phyloP scores from a whole-genome alignment of 169 alveolate genomes.

The Cryptosporidium canis region DNA sequence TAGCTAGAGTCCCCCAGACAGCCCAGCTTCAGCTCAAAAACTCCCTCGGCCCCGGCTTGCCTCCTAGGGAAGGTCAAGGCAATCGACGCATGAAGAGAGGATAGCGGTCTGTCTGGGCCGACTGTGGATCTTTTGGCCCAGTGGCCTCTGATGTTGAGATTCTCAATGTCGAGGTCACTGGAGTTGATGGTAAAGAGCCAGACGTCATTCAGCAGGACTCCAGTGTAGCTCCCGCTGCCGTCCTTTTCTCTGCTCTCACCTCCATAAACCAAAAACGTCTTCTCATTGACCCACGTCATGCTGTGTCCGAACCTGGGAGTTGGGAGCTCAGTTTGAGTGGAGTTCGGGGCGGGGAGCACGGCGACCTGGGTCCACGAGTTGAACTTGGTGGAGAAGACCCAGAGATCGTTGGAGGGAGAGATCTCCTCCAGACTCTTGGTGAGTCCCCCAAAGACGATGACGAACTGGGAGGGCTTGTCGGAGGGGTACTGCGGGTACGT shows the following conservation, averaged over 20 bases:
- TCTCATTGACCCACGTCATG: constrained; percentile 87
- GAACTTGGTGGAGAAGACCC: constrained; percentile 84
- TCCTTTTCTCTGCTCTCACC: constrained; percentile 81
- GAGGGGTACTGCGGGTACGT: constrained; percentile 22
- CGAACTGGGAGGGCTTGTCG: constrained; percentile 79
- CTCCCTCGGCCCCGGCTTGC: not conserved
- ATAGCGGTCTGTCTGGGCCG: constrained; percentile 7
- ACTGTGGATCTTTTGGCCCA: constrained; percentile 40
- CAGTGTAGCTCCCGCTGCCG: not conserved
- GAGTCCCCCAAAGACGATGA: constrained; percentile 85
- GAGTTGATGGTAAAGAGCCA: constrained; percentile 62
- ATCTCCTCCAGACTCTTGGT: constrained; percentile 78
- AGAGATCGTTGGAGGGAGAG: constrained; percentile 84
- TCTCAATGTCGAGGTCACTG: constrained; percentile 38
- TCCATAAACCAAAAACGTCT: constrained; percentile 85
- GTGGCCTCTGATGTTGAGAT: constrained; percentile 47
- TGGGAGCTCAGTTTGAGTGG: constrained; percentile 81
- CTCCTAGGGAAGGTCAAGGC: not conserved
- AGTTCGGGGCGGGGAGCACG: constrained; percentile 73
- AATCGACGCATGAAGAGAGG: constrained; percentile 52
- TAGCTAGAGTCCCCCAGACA: not conserved
- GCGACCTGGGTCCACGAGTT: constrained; percentile 87
- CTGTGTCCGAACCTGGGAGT: constrained; percentile 88
- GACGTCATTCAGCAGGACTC: constrained; percentile 25
- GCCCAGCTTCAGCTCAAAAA: not conserved